These are phyloP conservation scores for Colletotrichum graminicola DNA, from an alignment of 2,329 filamentous ascomycete species.

Conservation along the genomic window DNA sequence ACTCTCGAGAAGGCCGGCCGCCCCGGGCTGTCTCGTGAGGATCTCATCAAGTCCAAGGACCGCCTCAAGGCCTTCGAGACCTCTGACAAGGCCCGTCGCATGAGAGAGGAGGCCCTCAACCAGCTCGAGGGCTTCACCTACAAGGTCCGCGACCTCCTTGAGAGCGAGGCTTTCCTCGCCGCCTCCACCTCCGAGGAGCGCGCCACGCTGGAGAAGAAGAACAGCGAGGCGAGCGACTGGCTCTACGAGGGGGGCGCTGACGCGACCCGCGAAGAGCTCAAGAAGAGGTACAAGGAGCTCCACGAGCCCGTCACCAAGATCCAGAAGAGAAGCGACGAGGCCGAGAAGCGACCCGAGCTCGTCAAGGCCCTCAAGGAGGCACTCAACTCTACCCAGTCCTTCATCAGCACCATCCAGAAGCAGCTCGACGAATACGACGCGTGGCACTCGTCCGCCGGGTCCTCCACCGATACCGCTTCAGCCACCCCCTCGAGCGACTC, in stretches of 20 bases:
- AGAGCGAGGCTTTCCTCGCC: conserved; percentile 79
- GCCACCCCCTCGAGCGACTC: conserved; percentile 67
- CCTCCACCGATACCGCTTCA: conserved; percentile 56
- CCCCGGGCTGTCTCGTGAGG: conserved; percentile 61
- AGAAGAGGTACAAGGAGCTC: conserved; percentile 80
- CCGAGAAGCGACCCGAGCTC: conserved; percentile 76
- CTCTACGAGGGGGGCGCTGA: conserved; percentile 87
- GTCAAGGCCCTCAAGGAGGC: conserved; percentile 76
- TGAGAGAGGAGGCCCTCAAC: conserved; percentile 89
- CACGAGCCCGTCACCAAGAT: conserved; percentile 84
- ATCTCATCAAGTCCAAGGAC: conserved; percentile 68
- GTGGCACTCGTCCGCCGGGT: conserved; percentile 67
- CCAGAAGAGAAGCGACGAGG: conserved; percentile 80
- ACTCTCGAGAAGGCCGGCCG: conserved; percentile 63
- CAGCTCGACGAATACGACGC: conserved; percentile 78
- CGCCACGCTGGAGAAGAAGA: conserved; percentile 73
- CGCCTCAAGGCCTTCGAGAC: conserved; percentile 86
- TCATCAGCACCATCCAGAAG: conserved; percentile 76
- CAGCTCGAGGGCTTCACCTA: conserved; percentile 96
- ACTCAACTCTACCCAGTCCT: conserved; percentile 78
- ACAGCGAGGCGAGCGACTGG: conserved; percentile 84
- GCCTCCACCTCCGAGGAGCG: conserved; percentile 79
- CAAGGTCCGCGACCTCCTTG: conserved; percentile 84
- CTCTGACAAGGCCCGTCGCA: conserved; percentile 82
- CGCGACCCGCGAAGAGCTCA: conserved; percentile 80